Evolutionary conservation across 2,329 filamentous ascomycete genomes (phyloP), one percentile per base, ranked within the genome.

Genomic region (Gaeumannomyces sp.): DNA sequence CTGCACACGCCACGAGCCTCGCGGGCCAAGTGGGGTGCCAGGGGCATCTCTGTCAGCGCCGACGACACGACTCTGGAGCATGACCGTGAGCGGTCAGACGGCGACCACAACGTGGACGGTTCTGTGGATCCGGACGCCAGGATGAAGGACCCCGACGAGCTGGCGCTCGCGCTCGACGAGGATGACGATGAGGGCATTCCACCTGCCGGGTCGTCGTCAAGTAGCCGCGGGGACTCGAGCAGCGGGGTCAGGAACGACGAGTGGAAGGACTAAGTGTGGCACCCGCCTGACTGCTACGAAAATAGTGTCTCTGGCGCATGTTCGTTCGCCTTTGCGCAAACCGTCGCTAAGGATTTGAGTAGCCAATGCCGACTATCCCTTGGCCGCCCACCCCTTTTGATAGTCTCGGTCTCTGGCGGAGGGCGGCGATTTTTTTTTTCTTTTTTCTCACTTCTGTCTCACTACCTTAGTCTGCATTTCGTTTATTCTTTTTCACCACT

Each of bases 121-220:
- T 75, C 74, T 35, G 76, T 83, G 7, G 86, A 88, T 69, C 83
- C 85, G 0, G 86, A 89, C 71, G 86, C 86, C 53, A 86, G 81
- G 77, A 88, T 89, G 85, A 80, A 81, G 68, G 86, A 89, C 67
- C 86, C 86, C 0, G 86, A 89, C 72, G 87, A 89, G 73, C 77
- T 89, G 64, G 86, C 86, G 2, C 79, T 78, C 65, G 85, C 81
- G 13, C 75, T 89, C 58, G 82, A 85, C 31, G 83, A 85, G 38
- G 85, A 87, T 10, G 83, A 85, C 22, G 81, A 84, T 5, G 82
- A 68, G 16, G 67, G 69, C 19, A 65, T 68, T 29, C 66, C 33
- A 60, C 64, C 2, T 22, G 22, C 28, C 57, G 64, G 45, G 38
- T 59, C 57, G 50, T 64, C 29, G 14, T 28, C 63, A 0, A 25